Base-by-base conservation (phyloP, 352 stramenopile genomes). In the Phytophthora pinifolia region DNA sequence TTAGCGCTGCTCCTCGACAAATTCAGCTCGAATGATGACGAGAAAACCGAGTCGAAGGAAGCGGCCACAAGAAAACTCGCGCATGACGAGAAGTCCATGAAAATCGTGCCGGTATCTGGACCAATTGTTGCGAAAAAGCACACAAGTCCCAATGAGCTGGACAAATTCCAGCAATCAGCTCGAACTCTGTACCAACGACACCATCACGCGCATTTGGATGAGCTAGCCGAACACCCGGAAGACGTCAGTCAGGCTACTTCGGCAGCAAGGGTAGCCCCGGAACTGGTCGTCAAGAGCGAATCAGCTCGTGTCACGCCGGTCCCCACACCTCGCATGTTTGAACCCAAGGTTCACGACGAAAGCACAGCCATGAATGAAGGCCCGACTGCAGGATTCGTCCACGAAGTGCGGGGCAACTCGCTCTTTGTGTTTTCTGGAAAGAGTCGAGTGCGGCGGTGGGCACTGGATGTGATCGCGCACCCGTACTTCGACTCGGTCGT, bases 1-100 rank as follows among this genome's bases (percentile, higher is more conserved):
- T 67, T 97, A 15, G 94, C 92, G 9, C 82, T 98, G 35, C 36
- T 98, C 4, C 72, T 98, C 9, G 79, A 92, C 54, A 92, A 94
- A 45, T 98, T 98, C 53, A 84, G 77, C 44, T 60, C 63, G 3
- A 74, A 90, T 1, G 78, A 87, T 27, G 72, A 74, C 4, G 70
- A 86, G 5, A 65, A 82, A 50, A 43, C 53, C 1, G 65, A 79
- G 27, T 44, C 58, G 1, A 78, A 80, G 37, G 46, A 69, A 31
- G 62, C 82, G 9, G 65, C 81, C 1, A 61, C 53, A 3, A 72
- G 69, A 20, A 74, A 72, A 4, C 49, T 87, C 0, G 76, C 65
- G 0, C 46, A 70, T n/a, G n/a, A n/a, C n/a, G n/a, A n/a, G n/a
- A n/a, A n/a, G n/a, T n/a, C 46, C 2, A 80, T 76, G 64, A 59